Conservation (phyloP, 441 rosid genomes). For the Gossypium gossypioides region DNA sequence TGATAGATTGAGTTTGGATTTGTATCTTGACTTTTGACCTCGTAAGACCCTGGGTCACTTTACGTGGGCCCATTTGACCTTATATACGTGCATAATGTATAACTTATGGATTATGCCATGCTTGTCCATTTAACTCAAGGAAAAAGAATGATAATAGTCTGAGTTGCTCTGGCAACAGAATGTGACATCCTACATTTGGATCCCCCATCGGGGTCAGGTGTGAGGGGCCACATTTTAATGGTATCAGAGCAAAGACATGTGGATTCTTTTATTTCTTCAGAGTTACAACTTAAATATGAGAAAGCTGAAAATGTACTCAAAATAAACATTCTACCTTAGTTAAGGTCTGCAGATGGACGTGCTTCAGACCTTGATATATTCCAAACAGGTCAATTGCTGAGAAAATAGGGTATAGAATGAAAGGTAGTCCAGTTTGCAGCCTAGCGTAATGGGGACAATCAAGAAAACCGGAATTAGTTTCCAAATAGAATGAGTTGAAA, state of each 20-base stretch:
- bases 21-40: not conserved
- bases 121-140: not conserved
- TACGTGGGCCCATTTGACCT: not conserved
- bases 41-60: not conserved
- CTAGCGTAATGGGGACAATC: constrained; percentile 26
- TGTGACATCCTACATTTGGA: not conserved
- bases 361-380: constrained; percentile 76
- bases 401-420: constrained; percentile 65
- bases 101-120: not conserved
- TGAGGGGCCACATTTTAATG: not conserved
- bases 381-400: constrained; percentile 73
- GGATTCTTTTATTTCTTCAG: not conserved
- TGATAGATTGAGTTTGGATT: not conserved
- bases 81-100: not conserved
- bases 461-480: constrained; percentile 14
- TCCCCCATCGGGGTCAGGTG: not conserved
- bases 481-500: not conserved
- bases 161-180: not conserved
- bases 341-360: constrained; percentile 75
- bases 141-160: not conserved
- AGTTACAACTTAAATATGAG: not conserved
- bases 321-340: constrained; percentile 48
- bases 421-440: constrained; percentile 64
- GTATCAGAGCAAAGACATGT: not conserved
- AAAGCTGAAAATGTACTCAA: not conserved